These are phyloP conservation scores for Hypoxylon sp. DNA, from an alignment of 2,329 filamentous ascomycete species.

Conservation along the genomic window DNA sequence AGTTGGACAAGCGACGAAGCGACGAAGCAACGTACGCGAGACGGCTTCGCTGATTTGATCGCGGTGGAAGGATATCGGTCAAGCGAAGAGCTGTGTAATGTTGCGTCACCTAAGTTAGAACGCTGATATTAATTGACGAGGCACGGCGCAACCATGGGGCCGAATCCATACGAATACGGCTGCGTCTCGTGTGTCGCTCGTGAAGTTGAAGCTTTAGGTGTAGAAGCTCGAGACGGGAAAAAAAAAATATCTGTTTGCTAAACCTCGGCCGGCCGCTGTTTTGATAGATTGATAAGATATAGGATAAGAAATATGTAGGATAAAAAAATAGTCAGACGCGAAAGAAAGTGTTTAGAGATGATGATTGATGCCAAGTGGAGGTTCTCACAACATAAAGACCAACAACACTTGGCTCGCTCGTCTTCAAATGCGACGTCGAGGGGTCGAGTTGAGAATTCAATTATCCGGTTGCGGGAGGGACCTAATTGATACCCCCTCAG, in stretches of 20 bases:
- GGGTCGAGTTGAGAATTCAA: constrained; percentile 34
- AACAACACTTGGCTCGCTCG: constrained; percentile 12
- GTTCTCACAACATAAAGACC: constrained; percentile 26
- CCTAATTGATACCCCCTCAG: constrained; percentile 35
- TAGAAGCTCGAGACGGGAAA: constrained; percentile 9
- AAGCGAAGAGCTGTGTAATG: constrained; percentile 36
- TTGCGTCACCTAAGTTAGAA: constrained; percentile 39
- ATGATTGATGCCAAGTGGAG: constrained; percentile 17
- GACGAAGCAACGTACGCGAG: constrained; percentile 33
- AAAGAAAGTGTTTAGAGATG: constrained; percentile 1
- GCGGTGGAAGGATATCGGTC: constrained; percentile 31
- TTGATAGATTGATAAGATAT: constrained; percentile 10
- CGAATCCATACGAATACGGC: constrained; percentile 25
- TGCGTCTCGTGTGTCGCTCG: constrained; percentile 8
- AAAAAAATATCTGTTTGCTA: constrained; percentile 22
- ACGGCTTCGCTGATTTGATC: constrained; percentile 35
- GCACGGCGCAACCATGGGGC: constrained; percentile 29
- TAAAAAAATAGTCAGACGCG: not conserved
- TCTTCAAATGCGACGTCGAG: constrained; percentile 41
- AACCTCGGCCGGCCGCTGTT: constrained; percentile 29
- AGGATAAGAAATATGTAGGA: no score
- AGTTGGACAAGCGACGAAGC: constrained; percentile 36
- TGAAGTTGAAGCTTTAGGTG: constrained; percentile 16
- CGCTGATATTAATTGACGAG: constrained; percentile 38
- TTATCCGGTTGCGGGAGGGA: constrained; percentile 43